These are phyloP conservation scores for Acacia concinna DNA, from an alignment of 331 rosid species.

Conservation along the genomic window DNA sequence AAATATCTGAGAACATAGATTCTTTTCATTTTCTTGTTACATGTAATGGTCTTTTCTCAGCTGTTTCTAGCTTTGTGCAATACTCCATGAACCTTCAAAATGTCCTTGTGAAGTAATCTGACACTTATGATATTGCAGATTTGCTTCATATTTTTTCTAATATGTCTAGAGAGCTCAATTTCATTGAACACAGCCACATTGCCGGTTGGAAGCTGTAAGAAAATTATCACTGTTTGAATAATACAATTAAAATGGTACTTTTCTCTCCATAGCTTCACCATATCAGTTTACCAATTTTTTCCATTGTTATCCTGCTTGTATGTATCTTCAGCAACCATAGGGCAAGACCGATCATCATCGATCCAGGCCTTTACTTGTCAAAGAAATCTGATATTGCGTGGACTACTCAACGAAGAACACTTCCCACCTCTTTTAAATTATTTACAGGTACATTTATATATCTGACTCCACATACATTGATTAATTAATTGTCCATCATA, in stretches of 20 bases:
- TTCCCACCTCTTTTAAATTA: conserved; percentile 83
- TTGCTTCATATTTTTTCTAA: conserved; percentile 85
- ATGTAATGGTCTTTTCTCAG: neutral
- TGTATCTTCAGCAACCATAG: conserved; percentile 71
- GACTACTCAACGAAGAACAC: conserved; percentile 85
- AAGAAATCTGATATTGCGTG: conserved; percentile 81
- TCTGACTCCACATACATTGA: neutral
- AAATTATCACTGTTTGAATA: conserved; percentile 6
- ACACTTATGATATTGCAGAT: conserved; percentile 57
- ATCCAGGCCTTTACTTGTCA: conserved; percentile 92
- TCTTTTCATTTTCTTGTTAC: neutral
- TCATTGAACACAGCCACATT: conserved; percentile 77
- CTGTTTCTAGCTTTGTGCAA: neutral
- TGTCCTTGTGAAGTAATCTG: conserved; percentile 27
- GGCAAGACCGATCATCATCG: conserved; percentile 87
- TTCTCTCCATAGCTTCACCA: neutral
- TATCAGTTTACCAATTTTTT: conserved; percentile 15
- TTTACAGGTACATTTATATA: conserved; percentile 64
- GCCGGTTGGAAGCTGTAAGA: conserved; percentile 95
- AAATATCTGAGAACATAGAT: neutral
- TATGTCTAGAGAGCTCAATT: conserved; percentile 76
- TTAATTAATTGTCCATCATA: neutral
- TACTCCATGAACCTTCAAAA: neutral
- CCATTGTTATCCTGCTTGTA: neutral
- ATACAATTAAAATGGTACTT: neutral